These are phyloP conservation scores for Kodamaea anthophila DNA, from an alignment of 1,139 yeast species.

Conservation along the genomic window DNA sequence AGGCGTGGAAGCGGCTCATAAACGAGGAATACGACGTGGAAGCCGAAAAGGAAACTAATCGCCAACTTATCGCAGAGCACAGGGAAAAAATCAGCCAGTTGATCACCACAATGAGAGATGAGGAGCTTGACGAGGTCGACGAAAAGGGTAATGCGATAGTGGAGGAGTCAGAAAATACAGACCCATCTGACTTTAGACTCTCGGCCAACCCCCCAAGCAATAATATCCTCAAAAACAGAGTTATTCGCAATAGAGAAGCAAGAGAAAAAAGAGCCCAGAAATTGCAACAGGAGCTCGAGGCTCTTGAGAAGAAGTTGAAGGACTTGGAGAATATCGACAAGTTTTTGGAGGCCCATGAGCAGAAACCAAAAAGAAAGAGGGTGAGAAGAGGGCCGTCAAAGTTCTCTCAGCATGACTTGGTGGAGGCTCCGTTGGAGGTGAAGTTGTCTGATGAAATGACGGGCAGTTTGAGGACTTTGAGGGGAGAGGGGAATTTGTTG, in stretches of 20 bases:
- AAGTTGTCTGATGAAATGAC: slow-evolving; percentile 86
- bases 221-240: slow-evolving; percentile 66
- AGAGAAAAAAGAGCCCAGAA: slow-evolving; percentile 56
- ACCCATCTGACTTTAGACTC: slow-evolving; percentile 27
- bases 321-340: slow-evolving; percentile 55
- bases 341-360: slow-evolving; percentile 30
- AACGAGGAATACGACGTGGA: slow-evolving; percentile 63
- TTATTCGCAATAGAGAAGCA: slow-evolving; percentile 68
- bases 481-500: slow-evolving; percentile 85
- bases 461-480: slow-evolving; percentile 75
- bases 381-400: slow-evolving; percentile 22
- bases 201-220: slow-evolving; percentile 71
- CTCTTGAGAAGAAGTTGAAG: slow-evolving; percentile 47
- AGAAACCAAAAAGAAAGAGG: slow-evolving; percentile 17
- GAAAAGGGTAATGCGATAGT: slow-evolving; percentile 41
- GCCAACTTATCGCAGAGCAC: slow-evolving; percentile 54
- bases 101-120: slow-evolving; percentile 55
- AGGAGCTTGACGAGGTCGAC: slow-evolving; percentile 43
- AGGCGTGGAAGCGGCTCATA: slow-evolving; percentile 74
- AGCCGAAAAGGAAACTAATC: slow-evolving; percentile 58
- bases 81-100: slow-evolving; percentile 57
- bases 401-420: slow-evolving; percentile 50
- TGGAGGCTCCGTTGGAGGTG: slow-evolving; percentile 70
- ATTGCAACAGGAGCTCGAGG: slow-evolving; percentile 53
- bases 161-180: slow-evolving; percentile 23